phyloP scores from a whole-genome alignment of 345 rosid species.

The Rhizophora apiculata region DNA sequence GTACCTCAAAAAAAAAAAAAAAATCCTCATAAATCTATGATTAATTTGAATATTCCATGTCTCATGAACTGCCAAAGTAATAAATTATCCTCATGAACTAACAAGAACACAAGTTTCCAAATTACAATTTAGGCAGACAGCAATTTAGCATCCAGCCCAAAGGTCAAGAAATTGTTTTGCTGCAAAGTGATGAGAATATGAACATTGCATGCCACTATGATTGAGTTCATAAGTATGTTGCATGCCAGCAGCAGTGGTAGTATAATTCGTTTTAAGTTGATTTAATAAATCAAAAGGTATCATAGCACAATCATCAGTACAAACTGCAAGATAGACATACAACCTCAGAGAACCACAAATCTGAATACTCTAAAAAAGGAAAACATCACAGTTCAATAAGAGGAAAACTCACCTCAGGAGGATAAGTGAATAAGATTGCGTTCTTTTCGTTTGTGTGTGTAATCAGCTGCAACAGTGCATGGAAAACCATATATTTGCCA shows the following conservation, averaged over 20 bases:
- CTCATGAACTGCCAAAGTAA: background rate
- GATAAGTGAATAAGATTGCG: slow-evolving; percentile 85
- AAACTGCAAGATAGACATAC: background rate
- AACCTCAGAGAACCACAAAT: too few relatives aligned
- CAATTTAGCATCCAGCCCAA: slow-evolving; percentile 2
- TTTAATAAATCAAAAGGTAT: background rate
- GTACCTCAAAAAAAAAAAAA: too few relatives aligned
- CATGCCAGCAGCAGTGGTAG: background rate
- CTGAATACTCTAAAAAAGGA: too few relatives aligned
- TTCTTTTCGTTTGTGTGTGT: slow-evolving; percentile 82
- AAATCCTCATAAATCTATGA: too few relatives aligned
- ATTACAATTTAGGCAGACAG: background rate
- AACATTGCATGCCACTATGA: background rate
- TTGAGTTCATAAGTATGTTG: background rate
- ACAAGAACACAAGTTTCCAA: background rate
- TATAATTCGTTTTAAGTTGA: background rate
- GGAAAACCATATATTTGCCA: slow-evolving; percentile 82
- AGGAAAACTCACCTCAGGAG: slow-evolving; percentile 59
- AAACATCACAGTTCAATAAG: background rate
- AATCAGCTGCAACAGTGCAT: slow-evolving; percentile 83
- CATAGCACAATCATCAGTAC: background rate
- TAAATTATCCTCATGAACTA: background rate
- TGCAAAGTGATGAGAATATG: background rate
- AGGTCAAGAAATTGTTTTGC: background rate
- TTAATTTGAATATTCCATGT: too few relatives aligned